Percentiles rank a stretch among this genome's conserved stretches.
These are phyloP conservation scores for Cytospora leucostoma DNA, from an alignment of 2,329 filamentous ascomycete species.

Conservation along the genomic window DNA sequence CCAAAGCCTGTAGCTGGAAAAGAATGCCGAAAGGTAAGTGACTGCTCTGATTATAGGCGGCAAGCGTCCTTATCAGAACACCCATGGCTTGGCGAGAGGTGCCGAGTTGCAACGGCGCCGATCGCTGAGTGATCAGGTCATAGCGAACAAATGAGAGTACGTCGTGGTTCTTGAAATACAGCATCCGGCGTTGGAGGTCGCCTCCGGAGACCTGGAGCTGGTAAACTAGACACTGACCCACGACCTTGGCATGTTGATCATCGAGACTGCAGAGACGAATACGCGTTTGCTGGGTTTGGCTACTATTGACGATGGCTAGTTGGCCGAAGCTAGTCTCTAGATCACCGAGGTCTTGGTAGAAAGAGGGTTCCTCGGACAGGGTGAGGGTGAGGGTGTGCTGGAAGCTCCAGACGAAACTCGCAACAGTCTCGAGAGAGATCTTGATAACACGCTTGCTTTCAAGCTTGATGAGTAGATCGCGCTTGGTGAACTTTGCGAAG, in stretches of 20 bases:
- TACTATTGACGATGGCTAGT: conserved; percentile 20
- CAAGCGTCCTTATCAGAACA: conserved; percentile 39
- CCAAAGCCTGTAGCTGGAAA: conserved; percentile 65
- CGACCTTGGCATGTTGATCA: conserved; percentile 37
- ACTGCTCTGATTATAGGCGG: conserved; percentile 33
- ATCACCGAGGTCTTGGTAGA: conserved; percentile 30
- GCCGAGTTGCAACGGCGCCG: neutral
- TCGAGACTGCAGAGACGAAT: conserved; percentile 37
- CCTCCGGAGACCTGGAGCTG: conserved; percentile 36
- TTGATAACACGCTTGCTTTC: conserved; percentile 40
- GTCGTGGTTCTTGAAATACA: conserved; percentile 34
- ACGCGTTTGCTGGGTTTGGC: conserved; percentile 20
- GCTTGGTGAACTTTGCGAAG: conserved; percentile 46
- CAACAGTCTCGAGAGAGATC: conserved; percentile 51
- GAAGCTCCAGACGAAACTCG: conserved; percentile 45
- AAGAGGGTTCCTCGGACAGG: conserved; percentile 51
- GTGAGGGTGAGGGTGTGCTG: conserved; percentile 50
- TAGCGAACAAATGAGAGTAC: conserved; percentile 33
- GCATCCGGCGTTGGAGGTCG: conserved; percentile 36
- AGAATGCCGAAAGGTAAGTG: conserved; percentile 54
- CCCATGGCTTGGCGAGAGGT: conserved; percentile 33
- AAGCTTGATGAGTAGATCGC: conserved; percentile 44
- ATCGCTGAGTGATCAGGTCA: conserved; percentile 21
- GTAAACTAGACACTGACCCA: conserved; percentile 50
- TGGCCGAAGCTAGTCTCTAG: conserved; percentile 16